Evolutionary conservation across 2,329 filamentous ascomycete species (phyloP).

Genomic region (Ceratocystis colombiana): DNA sequence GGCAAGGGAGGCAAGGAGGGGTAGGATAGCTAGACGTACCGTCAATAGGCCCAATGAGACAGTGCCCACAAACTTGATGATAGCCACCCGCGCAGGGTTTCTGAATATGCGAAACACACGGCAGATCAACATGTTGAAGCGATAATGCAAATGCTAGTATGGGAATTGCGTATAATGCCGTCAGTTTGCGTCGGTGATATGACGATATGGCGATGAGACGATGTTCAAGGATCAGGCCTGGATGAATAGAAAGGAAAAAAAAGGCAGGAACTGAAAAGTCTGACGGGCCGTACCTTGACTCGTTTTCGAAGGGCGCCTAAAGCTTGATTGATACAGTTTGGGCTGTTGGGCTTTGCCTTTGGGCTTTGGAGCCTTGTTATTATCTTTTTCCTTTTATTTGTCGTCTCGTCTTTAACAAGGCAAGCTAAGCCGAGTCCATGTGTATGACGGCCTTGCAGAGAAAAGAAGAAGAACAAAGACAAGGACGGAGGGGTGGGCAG

Average conservation of each 20-base stretch:
- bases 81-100: slow-evolving; percentile 58
- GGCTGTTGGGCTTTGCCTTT: not conserved
- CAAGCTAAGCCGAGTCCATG: slow-evolving; percentile 4
- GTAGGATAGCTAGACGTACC: slow-evolving; percentile 43
- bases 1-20: not conserved
- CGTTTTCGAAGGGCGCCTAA: not conserved
- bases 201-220: not conserved
- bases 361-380: not conserved
- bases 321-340: not conserved
- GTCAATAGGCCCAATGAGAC: slow-evolving; percentile 80
- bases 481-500: not conserved
- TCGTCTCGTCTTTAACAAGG: not conserved
- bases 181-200: not conserved
- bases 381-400: not conserved
- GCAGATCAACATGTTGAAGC: slow-evolving; percentile 21
- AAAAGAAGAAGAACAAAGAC: not conserved
- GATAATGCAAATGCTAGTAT: not conserved
- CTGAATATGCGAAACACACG: slow-evolving; percentile 37
- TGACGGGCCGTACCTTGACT: slow-evolving; percentile 4
- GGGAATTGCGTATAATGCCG: no score
- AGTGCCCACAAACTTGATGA: slow-evolving; percentile 87
- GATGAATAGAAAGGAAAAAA: not conserved
- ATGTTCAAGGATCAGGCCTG: not conserved
- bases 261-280: slow-evolving; percentile 8
- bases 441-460: not conserved